phyloP scores from a whole-genome alignment of 2,329 filamentous ascomycete genomes.

The Cryoendolithus antarcticus region DNA sequence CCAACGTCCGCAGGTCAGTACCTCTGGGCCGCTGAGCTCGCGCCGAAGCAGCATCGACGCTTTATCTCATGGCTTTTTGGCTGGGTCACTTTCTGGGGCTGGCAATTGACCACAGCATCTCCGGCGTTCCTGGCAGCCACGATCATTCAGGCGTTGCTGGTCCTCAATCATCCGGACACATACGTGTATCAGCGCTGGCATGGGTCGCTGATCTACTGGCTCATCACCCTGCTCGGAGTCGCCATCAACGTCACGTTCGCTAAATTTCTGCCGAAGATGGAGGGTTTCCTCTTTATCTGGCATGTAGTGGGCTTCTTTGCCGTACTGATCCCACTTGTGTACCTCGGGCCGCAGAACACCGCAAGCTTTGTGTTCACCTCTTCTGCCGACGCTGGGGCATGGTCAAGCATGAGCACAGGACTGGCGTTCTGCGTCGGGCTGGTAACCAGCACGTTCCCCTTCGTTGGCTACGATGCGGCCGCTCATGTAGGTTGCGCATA shows the following conservation, averaged over 20 bases:
- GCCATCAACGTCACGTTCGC: conserved; percentile 2
- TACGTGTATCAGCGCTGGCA: conserved; percentile 4
- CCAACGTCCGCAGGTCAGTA: conserved; percentile 27
- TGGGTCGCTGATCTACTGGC: conserved; percentile 3
- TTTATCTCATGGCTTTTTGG: conserved; percentile 34
- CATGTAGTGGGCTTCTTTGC: conserved; percentile 3
- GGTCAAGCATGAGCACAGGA: conserved; percentile 18
- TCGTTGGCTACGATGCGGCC: conserved; percentile 7
- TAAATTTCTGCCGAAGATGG: conserved; percentile 12
- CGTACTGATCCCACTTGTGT: conserved; percentile 5
- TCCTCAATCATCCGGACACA: conserved; percentile 18
- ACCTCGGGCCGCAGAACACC: neutral
- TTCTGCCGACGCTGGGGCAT: conserved; percentile 3
- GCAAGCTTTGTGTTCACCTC: conserved; percentile 1
- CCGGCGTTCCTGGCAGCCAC: conserved; percentile 6
- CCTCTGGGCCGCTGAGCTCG: conserved; percentile 32
- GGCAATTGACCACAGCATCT: conserved; percentile 3
- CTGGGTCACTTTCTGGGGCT: conserved; percentile 30
- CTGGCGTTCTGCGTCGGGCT: conserved; percentile 6
- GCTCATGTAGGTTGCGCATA: neutral
- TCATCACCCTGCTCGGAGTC: conserved; percentile 2
- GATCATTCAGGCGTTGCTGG: conserved; percentile 9
- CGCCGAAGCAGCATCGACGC: conserved; percentile 27
- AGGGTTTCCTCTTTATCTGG: conserved; percentile 19
- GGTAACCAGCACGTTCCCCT: neutral